Percentiles rank a stretch among this genome's conserved stretches.
These are phyloP conservation scores for Botrytis galanthina DNA, from an alignment of 2,329 filamentous ascomycete species.

Conservation along the genomic window DNA sequence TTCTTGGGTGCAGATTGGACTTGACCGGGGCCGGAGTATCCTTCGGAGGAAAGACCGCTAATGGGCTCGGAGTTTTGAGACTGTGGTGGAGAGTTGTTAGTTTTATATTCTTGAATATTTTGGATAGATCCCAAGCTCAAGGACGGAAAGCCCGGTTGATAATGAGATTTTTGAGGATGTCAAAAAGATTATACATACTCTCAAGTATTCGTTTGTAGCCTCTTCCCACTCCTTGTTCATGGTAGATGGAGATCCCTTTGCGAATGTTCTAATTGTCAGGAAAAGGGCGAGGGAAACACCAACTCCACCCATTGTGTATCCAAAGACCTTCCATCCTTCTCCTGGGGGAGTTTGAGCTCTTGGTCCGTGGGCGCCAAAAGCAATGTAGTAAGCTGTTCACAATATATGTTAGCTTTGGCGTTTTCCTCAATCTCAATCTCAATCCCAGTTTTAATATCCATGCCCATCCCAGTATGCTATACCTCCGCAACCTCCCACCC, in stretches of 20 bases:
- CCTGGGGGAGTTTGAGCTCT: constrained; percentile 80
- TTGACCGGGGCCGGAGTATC: constrained; percentile 74
- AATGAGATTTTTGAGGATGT: neutral
- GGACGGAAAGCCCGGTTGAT: neutral
- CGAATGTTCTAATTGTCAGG: constrained; percentile 66
- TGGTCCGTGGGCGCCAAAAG: constrained; percentile 94
- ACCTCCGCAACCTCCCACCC: neutral
- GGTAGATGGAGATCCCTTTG: constrained; percentile 71
- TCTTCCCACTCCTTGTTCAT: constrained; percentile 99
- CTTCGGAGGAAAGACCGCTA: constrained; percentile 76
- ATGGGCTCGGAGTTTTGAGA: constrained; percentile 82
- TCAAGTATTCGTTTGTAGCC: constrained; percentile 88
- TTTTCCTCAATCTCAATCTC: neutral
- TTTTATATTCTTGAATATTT: constrained; percentile 1
- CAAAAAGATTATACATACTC: constrained; percentile 55
- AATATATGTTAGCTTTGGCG: neutral
- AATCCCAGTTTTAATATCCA: neutral
- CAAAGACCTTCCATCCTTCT: constrained; percentile 75
- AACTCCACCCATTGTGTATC: constrained; percentile 69
- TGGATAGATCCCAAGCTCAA: neutral
- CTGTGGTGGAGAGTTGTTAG: constrained; percentile 46
- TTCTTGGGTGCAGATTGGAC: constrained; percentile 55
- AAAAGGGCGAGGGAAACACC: constrained; percentile 69
- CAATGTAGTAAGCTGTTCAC: constrained; percentile 90
- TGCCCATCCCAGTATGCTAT: neutral